Evolutionary conservation across 2,329 filamentous ascomycete species (phyloP).

Genomic region (Cladophialophora exuberans): DNA sequence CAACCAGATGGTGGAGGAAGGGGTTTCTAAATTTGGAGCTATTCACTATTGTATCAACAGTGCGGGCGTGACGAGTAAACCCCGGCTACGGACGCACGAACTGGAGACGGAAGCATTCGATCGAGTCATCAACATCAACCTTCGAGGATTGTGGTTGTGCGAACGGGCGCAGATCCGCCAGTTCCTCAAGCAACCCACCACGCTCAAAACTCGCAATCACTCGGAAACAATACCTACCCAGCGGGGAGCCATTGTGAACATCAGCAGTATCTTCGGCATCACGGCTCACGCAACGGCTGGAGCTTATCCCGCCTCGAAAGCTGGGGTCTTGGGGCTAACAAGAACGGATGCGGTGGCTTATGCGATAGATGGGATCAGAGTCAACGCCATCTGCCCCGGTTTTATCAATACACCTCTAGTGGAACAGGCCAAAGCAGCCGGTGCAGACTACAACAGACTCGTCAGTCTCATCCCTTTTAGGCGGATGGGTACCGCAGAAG

Average conservation of each 20-base stretch:
- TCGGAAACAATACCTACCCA: conserved; percentile 46
- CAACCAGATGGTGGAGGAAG: conserved; percentile 60
- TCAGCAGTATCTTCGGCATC: conserved; percentile 57
- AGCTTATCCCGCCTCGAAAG: conserved; percentile 23
- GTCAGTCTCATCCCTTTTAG: conserved; percentile 27
- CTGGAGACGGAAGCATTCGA: conserved; percentile 25
- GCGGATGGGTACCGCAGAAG: conserved; percentile 37
- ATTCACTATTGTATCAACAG: conserved; percentile 38
- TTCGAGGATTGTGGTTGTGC: conserved; percentile 62
- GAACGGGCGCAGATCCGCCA: conserved; percentile 53
- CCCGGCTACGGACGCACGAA: conserved; percentile 30
- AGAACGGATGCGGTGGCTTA: conserved; percentile 59
- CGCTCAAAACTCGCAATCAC: conserved; percentile 67
- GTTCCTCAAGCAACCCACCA: conserved; percentile 36
- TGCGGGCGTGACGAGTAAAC: conserved; percentile 36
- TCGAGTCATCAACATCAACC: conserved; percentile 55
- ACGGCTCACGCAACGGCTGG: conserved; percentile 37
- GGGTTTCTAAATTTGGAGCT: conserved; percentile 56
- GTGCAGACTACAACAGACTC: conserved; percentile 17
- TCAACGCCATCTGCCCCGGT: conserved; percentile 51
- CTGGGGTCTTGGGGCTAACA: conserved; percentile 44
- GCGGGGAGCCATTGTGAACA: conserved; percentile 55
- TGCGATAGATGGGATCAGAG: conserved; percentile 47
- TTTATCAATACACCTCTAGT: conserved; percentile 46
- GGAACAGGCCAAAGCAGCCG: conserved; percentile 11